Evolutionary conservation across 805 yeast genomes (phyloP).

Genomic region (Allodekkera sacchari): DNA sequence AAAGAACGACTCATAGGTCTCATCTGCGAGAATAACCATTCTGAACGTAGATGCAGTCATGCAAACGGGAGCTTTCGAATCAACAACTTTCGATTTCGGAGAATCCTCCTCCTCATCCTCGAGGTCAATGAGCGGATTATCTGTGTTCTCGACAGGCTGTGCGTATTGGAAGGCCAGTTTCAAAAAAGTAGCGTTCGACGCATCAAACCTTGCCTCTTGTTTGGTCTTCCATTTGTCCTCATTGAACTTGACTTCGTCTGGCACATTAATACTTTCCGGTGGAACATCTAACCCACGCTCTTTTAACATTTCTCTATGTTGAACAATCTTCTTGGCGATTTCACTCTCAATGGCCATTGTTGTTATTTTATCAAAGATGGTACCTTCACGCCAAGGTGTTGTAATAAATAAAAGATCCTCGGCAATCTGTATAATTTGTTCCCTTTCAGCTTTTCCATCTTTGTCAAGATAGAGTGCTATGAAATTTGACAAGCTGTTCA

Average conservation of each 20-base stretch:
- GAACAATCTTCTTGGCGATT: conserved; percentile 53
- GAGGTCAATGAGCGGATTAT: conserved; percentile 33
- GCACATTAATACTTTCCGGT: conserved; percentile 38
- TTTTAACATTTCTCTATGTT: conserved; percentile 26
- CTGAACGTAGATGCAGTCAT: conserved; percentile 82
- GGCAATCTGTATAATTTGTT: conserved; percentile 73
- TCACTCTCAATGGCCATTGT: conserved; percentile 54
- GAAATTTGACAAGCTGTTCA: conserved; percentile 72
- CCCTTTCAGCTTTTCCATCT: conserved; percentile 59
- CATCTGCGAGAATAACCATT: conserved; percentile 92
- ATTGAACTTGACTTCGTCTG: conserved; percentile 54
- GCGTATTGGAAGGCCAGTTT: conserved; percentile 89
- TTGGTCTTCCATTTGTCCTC: conserved; percentile 51
- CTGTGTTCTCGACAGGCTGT: conserved; percentile 49
- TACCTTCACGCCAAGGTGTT: conserved; percentile 76
- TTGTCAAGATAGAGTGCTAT: conserved; percentile 66
- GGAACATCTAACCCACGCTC: conserved; percentile 23
- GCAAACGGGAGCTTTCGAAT: conserved; percentile 68
- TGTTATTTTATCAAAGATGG: conserved; percentile 55
- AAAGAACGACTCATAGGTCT: conserved; percentile 82
- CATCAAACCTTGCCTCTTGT: conserved; percentile 72
- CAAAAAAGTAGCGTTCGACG: conserved; percentile 81
- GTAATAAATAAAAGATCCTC: conserved; percentile 82
- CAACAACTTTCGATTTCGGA: conserved; percentile 61
- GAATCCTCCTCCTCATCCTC: conserved; percentile 32